These are phyloP conservation scores for Pythium aquatile DNA, from an alignment of 352 stramenopile species.

Conservation along the genomic window DNA sequence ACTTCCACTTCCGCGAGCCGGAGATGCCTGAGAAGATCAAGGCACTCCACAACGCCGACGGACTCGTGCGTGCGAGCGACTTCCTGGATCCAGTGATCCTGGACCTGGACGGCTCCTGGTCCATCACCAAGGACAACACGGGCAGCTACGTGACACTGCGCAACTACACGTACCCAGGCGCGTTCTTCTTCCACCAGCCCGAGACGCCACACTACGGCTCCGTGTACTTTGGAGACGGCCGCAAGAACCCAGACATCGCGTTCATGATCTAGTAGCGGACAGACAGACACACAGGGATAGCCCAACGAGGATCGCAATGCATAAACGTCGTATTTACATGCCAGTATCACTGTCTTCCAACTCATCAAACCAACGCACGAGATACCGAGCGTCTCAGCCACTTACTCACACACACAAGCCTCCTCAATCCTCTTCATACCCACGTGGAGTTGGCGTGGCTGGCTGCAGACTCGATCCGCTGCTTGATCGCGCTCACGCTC, in stretches of 20 bases:
- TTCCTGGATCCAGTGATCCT: slow-evolving; percentile 69
- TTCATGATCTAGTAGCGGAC: slow-evolving; percentile 56
- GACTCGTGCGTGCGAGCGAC: slow-evolving; percentile 60
- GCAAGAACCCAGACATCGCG: slow-evolving; percentile 69
- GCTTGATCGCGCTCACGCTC: slow-evolving; percentile 52
- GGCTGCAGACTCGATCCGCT: slow-evolving; percentile 39
- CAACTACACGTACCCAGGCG: slow-evolving; percentile 62
- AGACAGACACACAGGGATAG: background rate
- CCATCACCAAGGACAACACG: slow-evolving; percentile 64
- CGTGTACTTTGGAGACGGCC: slow-evolving; percentile 79
- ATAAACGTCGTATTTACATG: slow-evolving; percentile 2
- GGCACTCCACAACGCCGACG: slow-evolving; percentile 49
- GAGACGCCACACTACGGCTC: slow-evolving; percentile 50
- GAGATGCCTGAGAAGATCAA: slow-evolving; percentile 59
- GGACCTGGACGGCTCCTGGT: slow-evolving; percentile 67
- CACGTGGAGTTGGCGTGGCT: slow-evolving; percentile 30
- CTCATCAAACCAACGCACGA: background rate
- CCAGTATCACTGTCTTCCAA: background rate
- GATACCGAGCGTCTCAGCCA: background rate
- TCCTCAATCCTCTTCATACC: slow-evolving; percentile 14
- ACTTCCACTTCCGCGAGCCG: slow-evolving; percentile 73
- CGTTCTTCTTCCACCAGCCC: slow-evolving; percentile 65
- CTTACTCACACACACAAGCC: background rate
- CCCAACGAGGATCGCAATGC: background rate
- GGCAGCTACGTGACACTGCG: slow-evolving; percentile 55